phyloP scores from a whole-genome alignment of 257 asterid genomes.

The Lycium ferocissimum region DNA sequence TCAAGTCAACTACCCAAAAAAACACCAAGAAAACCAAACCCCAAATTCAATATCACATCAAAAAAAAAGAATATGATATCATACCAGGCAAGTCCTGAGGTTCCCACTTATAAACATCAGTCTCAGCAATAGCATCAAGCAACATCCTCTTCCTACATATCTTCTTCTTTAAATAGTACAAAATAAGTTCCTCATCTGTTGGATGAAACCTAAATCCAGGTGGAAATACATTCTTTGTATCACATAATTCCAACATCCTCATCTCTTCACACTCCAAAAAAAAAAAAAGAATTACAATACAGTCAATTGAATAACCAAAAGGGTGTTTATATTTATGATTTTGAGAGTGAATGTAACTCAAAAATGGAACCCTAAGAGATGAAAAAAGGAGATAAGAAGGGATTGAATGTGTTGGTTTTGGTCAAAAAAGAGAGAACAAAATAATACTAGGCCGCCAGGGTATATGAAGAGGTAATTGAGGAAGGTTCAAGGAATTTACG shows the following conservation, averaged over 20 bases:
- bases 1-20: slow-evolving; percentile 30
- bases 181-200: slow-evolving; percentile 82
- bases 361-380: background rate
- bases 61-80: background rate
- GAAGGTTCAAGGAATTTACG: background rate
- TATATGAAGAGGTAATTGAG: background rate
- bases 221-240: slow-evolving; percentile 44
- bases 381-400: background rate
- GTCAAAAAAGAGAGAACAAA: background rate
- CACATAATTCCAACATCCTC: background rate
- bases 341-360: background rate
- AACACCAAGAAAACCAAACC: background rate
- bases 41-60: background rate
- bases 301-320: background rate
- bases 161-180: slow-evolving; percentile 75
- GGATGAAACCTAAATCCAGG: slow-evolving; percentile 98
- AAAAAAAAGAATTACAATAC: background rate
- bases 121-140: slow-evolving; percentile 67
- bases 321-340: background rate
- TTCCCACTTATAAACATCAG: slow-evolving; percentile 86
- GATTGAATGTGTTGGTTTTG: background rate
- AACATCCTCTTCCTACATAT: slow-evolving; percentile 54
- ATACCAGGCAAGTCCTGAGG: slow-evolving; percentile 88
- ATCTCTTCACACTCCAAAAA: background rate
- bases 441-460: background rate